Conservation (phyloP, 371 early-diverging fungal genomes). For the Synchytrium microbalum region DNA sequence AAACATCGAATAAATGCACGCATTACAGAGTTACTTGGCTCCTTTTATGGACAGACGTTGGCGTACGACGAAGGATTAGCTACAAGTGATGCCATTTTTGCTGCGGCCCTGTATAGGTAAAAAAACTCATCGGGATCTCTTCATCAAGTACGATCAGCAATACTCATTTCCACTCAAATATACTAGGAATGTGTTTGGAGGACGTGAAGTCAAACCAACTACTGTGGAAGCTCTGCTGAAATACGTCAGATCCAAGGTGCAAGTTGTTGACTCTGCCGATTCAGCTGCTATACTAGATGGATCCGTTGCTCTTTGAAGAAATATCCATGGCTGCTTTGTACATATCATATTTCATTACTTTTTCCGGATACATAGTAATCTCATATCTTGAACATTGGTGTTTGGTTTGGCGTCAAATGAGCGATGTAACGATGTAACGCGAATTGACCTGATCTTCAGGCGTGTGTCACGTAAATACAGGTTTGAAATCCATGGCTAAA, state of each 20-base stretch:
- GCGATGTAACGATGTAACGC: too few species aligned
- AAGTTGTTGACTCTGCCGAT: slow-evolving; percentile 43
- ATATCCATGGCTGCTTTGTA: too few species aligned
- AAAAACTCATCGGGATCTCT: slow-evolving; percentile 2
- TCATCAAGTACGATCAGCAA: neutral
- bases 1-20: slow-evolving; percentile 19
- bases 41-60: slow-evolving; percentile 82
- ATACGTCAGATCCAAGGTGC: slow-evolving; percentile 57
- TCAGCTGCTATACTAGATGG: neutral
- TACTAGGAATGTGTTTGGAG: slow-evolving; percentile 56
- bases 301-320: too few species aligned
- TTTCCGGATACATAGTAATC: too few species aligned
- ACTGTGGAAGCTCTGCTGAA: slow-evolving; percentile 52
- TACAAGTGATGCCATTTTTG: slow-evolving; percentile 81
- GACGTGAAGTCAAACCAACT: slow-evolving; percentile 46
- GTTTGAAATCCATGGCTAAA: too few species aligned
- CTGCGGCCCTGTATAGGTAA: slow-evolving; percentile 87
- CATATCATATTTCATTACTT: too few species aligned
- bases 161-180: slow-evolving; percentile 9
- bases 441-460: too few species aligned
- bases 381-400: too few species aligned
- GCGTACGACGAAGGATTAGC: slow-evolving; percentile 92
- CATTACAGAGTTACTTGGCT: slow-evolving; percentile 68
- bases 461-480: too few species aligned
- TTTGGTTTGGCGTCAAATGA: too few species aligned